These are phyloP conservation scores for Stenogyne calaminthoides DNA, from an alignment of 305 asterid genomes.

Conservation along the genomic window DNA sequence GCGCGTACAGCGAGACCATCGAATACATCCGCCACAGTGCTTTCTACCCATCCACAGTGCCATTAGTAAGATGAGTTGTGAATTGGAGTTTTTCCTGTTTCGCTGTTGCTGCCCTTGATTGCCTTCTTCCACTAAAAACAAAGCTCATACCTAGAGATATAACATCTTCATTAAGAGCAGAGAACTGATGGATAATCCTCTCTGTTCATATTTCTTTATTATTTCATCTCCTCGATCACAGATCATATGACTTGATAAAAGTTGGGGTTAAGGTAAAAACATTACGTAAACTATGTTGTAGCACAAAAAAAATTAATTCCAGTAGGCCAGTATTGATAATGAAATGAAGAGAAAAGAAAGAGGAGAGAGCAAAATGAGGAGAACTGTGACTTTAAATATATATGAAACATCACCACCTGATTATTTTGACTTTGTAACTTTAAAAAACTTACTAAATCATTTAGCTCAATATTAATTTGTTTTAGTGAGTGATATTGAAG, in stretches of 20 bases:
- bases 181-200: slow-evolving; percentile 12
- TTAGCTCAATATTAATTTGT: not conserved
- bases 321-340: not conserved
- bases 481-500: not conserved
- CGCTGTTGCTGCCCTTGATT: slow-evolving; percentile 56
- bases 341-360: no score
- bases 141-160: slow-evolving; percentile 81
- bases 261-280: not conserved
- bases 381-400: no score
- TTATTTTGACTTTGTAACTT: not conserved
- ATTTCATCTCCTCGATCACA: no score
- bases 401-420: not conserved
- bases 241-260: not conserved
- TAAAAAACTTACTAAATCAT: not conserved
- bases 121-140: slow-evolving; percentile 74
- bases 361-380: no score
- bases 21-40: slow-evolving; percentile 60
- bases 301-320: not conserved
- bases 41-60: slow-evolving; percentile 61
- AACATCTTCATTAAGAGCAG: slow-evolving; percentile 29
- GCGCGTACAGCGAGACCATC: slow-evolving; percentile 86
- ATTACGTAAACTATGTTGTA: not conserved
- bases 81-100: slow-evolving; percentile 56
- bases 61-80: slow-evolving; percentile 46
- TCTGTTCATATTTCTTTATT: not conserved